phyloP scores from a whole-genome alignment of 31 red algal species.

The Pterothamnion heteromorphum region DNA sequence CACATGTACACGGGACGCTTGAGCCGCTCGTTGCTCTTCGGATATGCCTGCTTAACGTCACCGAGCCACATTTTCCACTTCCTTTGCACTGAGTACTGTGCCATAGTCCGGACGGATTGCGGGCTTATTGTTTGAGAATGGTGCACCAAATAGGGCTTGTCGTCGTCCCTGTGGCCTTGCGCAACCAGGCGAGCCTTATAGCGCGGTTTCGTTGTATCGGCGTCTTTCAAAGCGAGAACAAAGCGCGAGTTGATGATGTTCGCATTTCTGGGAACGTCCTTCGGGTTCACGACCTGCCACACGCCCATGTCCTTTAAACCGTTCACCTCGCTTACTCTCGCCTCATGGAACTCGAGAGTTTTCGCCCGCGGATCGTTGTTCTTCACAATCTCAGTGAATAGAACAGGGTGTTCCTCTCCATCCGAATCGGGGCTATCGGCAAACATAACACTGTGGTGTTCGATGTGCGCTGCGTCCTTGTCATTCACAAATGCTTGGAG shows the following conservation, averaged over 20 bases:
- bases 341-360: neutral
- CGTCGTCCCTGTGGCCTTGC: constrained; percentile 23
- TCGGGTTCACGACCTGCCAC: constrained; percentile 11
- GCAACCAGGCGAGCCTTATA: constrained; percentile 53
- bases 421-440: too few relatives aligned
- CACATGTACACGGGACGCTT: too few relatives aligned
- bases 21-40: neutral
- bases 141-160: neutral
- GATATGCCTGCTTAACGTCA: neutral
- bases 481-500: too few relatives aligned
- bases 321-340: neutral
- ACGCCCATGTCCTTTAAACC: neutral
- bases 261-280: constrained; percentile 29
- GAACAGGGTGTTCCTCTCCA: too few relatives aligned
- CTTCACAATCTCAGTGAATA: too few relatives aligned
- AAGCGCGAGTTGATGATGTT: constrained; percentile 43
- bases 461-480: too few relatives aligned
- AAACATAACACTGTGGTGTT: too few relatives aligned
- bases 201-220: constrained; percentile 18
- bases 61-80: neutral
- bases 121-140: neutral
- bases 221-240: constrained; percentile 37
- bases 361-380: neutral
- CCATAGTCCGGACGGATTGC: neutral
- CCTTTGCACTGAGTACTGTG: neutral